phyloP scores from a whole-genome alignment of 83 land plant species.

The Diphasiastrum complanatum region DNA sequence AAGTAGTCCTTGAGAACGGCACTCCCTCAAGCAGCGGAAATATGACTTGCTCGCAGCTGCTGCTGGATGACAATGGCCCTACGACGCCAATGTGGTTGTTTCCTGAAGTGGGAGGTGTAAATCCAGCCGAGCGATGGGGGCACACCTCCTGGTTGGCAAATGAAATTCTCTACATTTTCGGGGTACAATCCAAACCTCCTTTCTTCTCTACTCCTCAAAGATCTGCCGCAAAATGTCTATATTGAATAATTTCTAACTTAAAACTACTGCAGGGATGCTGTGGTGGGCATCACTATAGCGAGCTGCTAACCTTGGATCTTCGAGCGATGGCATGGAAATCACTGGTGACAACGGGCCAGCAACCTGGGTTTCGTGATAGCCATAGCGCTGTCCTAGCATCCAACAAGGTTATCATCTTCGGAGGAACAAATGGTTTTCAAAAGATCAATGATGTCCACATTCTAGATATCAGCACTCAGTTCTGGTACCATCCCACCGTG shows the following conservation, averaged over 20 bases:
- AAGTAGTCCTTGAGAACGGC: too few species aligned
- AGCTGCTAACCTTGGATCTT: constrained; percentile 51
- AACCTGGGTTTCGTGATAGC: constrained; percentile 65
- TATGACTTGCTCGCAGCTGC: too few species aligned
- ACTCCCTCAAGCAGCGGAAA: too few species aligned
- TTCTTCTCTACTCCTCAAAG: too few species aligned
- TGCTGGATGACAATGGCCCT: too few species aligned
- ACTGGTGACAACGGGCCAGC: constrained; percentile 39
- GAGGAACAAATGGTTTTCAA: constrained; percentile 63
- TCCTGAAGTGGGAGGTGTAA: constrained; percentile 49
- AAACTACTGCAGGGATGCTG: constrained; percentile 69
- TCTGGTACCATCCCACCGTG: constrained; percentile 47
- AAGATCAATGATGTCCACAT: constrained; percentile 65
- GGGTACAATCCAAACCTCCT: too few species aligned
- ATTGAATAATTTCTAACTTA: not conserved
- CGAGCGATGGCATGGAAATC: constrained; percentile 52
- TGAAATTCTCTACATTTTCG: constrained; percentile 57
- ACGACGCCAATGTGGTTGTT: constrained; percentile 65
- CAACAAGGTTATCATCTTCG: constrained; percentile 51
- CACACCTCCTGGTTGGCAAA: constrained; percentile 58
- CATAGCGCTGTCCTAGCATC: constrained; percentile 46
- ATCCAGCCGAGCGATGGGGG: constrained; percentile 80
- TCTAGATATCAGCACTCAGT: constrained; percentile 42
- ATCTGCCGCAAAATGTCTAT: not conserved
- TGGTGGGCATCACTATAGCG: constrained; percentile 66